A percentile compares a stretch with the other conserved stretches of the same genome.
Conservation (phyloP, 345 rosid genomes). For the Citrus mangshanensis region DNA sequence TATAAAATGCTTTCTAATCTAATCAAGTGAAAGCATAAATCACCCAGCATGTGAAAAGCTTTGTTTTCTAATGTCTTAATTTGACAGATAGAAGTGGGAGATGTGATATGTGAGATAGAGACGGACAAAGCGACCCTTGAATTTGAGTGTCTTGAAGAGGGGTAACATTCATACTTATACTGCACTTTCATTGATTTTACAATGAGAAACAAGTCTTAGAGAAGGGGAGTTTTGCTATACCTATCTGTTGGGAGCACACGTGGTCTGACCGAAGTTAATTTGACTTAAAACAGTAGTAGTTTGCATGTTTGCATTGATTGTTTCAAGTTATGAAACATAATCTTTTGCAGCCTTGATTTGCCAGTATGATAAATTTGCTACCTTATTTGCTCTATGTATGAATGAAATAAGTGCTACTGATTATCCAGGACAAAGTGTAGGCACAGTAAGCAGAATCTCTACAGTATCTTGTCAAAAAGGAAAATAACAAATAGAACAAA, state of each 20-base stretch:
- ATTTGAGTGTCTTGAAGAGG: slow-evolving; percentile 94
- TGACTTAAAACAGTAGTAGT: background rate
- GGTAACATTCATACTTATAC: slow-evolving; percentile 42
- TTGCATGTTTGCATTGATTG: background rate
- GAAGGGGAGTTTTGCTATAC: background rate
- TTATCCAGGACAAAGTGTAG: background rate
- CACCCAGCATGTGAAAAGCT: too few relatives aligned
- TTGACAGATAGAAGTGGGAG: slow-evolving; percentile 93
- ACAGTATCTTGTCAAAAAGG: background rate
- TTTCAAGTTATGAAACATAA: background rate
- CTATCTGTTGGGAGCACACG: background rate
- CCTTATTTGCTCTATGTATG: background rate
- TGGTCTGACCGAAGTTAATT: background rate
- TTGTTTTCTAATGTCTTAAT: background rate
- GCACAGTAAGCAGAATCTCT: background rate
- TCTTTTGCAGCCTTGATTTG: background rate
- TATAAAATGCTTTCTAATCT: slow-evolving; percentile 4
- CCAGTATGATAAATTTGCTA: background rate
- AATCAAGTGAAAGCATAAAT: background rate
- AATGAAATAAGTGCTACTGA: background rate
- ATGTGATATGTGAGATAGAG: slow-evolving; percentile 95
- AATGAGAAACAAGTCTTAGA: background rate
- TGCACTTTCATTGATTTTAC: background rate
- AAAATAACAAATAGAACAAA: background rate
- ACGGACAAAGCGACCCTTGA: slow-evolving; percentile 98